A percentile compares a stretch with the other conserved stretches of the same genome.
These are phyloP conservation scores for Paecilomyces variotii DNA, from an alignment of 2,329 filamentous ascomycete genomes.

Conservation along the genomic window DNA sequence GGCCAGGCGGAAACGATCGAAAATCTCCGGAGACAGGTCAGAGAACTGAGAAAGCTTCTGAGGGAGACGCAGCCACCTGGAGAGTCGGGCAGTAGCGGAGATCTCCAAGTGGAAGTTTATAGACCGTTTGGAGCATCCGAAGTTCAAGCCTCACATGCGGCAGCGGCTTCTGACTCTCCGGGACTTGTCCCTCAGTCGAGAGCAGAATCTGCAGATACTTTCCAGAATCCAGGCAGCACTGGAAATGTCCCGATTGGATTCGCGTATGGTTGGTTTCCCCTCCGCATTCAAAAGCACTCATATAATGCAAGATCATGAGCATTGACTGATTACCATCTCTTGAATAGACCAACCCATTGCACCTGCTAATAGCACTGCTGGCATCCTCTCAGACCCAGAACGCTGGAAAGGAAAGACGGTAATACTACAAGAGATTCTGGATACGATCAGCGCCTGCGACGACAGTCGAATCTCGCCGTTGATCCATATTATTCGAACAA, in stretches of 20 bases:
- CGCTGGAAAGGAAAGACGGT: conserved; percentile 20
- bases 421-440: conserved; percentile 17
- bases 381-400: background rate
- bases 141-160: background rate
- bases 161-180: background rate
- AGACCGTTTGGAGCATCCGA: background rate
- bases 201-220: background rate
- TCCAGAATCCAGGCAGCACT: background rate
- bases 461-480: conserved; percentile 17
- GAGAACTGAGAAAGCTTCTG: conserved; percentile 4
- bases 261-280: background rate
- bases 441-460: conserved; percentile 20
- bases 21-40: conserved; percentile 17
- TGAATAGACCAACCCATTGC: background rate
- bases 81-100: background rate
- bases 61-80: background rate
- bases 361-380: background rate
- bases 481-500: conserved; percentile 18
- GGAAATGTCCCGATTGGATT: background rate
- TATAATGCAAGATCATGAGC: background rate
- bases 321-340: background rate
- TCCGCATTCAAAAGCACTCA: background rate
- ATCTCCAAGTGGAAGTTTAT: background rate
- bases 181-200: background rate
- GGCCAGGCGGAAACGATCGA: conserved; percentile 44